Evolutionary conservation across 1,284 basidiomycete species (phyloP).

Genomic region (Anthracocystis setariae): DNA sequence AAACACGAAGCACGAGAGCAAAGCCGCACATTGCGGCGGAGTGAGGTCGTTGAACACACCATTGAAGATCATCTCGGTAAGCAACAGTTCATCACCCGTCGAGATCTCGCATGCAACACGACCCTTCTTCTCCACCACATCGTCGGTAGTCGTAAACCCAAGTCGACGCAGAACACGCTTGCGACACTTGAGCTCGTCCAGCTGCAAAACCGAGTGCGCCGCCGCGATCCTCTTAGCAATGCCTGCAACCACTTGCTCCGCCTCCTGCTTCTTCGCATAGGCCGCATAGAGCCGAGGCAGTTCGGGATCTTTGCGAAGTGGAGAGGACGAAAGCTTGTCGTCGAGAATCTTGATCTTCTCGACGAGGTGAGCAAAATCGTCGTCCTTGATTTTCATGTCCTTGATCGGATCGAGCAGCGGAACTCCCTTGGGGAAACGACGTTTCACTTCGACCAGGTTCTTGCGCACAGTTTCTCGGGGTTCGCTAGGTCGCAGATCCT

Average conservation of each 20-base stretch:
- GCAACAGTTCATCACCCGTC: constrained; percentile 92
- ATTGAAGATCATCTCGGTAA: constrained; percentile 98
- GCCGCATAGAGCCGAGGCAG: constrained; percentile 80
- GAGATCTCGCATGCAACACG: constrained; percentile 98
- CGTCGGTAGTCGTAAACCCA: constrained; percentile 86
- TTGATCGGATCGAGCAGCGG: constrained; percentile 88
- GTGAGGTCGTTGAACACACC: constrained; percentile 89
- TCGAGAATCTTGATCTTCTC: constrained; percentile 62
- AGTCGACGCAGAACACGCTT: constrained; percentile 92
- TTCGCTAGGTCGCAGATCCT: constrained; percentile 82
- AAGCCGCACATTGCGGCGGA: constrained; percentile 90
- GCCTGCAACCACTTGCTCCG: constrained; percentile 77
- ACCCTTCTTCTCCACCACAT: constrained; percentile 98
- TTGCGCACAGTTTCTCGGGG: constrained; percentile 87
- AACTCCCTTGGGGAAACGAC: constrained; percentile 86
- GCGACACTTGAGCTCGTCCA: constrained; percentile 94
- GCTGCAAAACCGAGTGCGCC: constrained; percentile 90
- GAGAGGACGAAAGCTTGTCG: constrained; percentile 40
- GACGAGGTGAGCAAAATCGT: constrained; percentile 82
- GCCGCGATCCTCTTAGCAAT: constrained; percentile 86
- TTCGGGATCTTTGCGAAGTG: constrained; percentile 72
- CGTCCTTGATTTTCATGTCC: constrained; percentile 96
- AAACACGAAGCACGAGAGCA: constrained; percentile 96
- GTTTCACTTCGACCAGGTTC: constrained; percentile 86
- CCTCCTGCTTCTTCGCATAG: constrained; percentile 81